These are phyloP conservation scores for Nymphaea thermarum DNA, from an alignment of 164 flowering plant genomes.

Conservation along the genomic window DNA sequence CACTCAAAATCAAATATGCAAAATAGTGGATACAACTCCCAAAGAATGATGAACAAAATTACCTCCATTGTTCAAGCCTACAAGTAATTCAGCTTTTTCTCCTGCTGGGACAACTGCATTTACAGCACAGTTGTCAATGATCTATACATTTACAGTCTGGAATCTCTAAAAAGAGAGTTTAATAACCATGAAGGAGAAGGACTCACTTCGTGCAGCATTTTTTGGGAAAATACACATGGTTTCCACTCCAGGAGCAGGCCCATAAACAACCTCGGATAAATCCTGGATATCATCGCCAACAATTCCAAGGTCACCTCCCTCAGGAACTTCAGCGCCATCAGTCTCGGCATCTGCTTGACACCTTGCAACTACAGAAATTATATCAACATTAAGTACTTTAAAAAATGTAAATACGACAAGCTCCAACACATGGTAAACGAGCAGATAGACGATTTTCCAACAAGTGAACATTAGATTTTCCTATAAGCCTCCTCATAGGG, in stretches of 20 bases:
- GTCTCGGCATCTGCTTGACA: slow-evolving; percentile 52
- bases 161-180: slow-evolving; percentile 1
- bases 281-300: slow-evolving; percentile 64
- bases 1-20: no score
- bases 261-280: slow-evolving; percentile 36
- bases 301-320: slow-evolving; percentile 57
- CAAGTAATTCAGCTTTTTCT: slow-evolving; percentile 71
- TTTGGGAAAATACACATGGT: slow-evolving; percentile 81
- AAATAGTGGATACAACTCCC: no score
- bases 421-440: not conserved
- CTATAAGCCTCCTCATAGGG: not conserved
- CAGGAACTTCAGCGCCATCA: slow-evolving; percentile 29
- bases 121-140: not conserved
- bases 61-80: slow-evolving; percentile 88
- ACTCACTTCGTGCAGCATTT: slow-evolving; percentile 50
- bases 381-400: no score
- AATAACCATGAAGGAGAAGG: not conserved
- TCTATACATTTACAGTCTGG: not conserved
- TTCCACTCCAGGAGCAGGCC: slow-evolving; percentile 78
- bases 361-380: slow-evolving; percentile 37
- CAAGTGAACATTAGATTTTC: not conserved
- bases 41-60: slow-evolving; percentile 4
- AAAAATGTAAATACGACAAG: not conserved
- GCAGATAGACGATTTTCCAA: not conserved
- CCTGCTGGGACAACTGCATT: slow-evolving; percentile 73